Conservation (phyloP, 768 basidiomycete species). For the Leccinum arenicola region DNA sequence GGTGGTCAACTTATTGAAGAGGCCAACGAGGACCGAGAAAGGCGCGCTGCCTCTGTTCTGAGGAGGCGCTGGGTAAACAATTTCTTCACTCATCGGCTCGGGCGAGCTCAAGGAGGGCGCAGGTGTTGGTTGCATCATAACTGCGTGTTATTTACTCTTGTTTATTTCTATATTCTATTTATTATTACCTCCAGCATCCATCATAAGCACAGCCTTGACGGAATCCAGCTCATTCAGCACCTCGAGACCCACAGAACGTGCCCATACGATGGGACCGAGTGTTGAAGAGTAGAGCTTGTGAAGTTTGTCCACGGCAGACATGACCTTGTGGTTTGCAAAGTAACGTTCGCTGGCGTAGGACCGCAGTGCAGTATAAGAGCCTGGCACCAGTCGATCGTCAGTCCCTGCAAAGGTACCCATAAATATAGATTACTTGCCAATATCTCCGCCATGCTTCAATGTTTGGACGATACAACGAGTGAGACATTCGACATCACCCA, state of each 20-base stretch:
- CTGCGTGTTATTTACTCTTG: not conserved
- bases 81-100: conserved; percentile 18
- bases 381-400: conserved; percentile 34
- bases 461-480: conserved; percentile 59
- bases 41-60: conserved; percentile 67
- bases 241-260: conserved; percentile 83
- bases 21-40: conserved; percentile 60
- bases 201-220: conserved; percentile 83
- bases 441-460: conserved; percentile 67
- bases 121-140: conserved; percentile 61
- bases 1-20: conserved; percentile 73
- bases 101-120: conserved; percentile 62
- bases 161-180: not conserved
- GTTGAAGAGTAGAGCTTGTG: conserved; percentile 81
- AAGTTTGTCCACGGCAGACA: conserved; percentile 85
- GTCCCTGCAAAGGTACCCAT: not conserved
- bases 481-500: conserved; percentile 79
- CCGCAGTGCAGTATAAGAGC: conserved; percentile 69
- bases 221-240: conserved; percentile 86
- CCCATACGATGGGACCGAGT: conserved; percentile 74
- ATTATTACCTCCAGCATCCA: conserved; percentile 42
- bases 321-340: conserved; percentile 78
- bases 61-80: conserved; percentile 52
- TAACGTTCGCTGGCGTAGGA: conserved; percentile 83
- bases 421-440: conserved; percentile 51